phyloP scores from a whole-genome alignment of 2,329 filamentous ascomycete genomes.

The Emydomyces testavorans region DNA sequence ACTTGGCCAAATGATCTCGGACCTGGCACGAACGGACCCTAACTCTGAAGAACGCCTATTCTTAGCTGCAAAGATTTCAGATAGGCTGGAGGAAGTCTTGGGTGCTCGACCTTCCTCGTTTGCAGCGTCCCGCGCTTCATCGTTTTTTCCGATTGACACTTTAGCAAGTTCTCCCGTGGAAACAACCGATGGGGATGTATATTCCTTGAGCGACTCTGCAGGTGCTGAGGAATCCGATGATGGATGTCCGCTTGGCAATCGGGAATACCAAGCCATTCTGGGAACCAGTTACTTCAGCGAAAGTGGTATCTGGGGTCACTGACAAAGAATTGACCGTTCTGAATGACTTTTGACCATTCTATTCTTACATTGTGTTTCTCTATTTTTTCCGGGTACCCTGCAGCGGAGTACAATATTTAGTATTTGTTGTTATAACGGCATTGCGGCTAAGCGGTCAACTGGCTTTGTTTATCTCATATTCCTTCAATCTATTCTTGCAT shows the following conservation, averaged over 20 bases:
- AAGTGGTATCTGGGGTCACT: slow-evolving; percentile 14
- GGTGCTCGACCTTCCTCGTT: slow-evolving; percentile 10
- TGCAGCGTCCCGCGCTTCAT: slow-evolving; percentile 2
- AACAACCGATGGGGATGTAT: slow-evolving; percentile 12
- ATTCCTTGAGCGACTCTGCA: slow-evolving; percentile 14
- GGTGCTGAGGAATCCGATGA: slow-evolving; percentile 16
- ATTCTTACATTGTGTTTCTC: background rate
- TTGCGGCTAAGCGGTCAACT: slow-evolving; percentile 1
- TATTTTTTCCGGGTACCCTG: background rate
- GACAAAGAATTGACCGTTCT: slow-evolving; percentile 9
- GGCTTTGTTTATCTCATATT: background rate
- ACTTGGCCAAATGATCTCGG: slow-evolving; percentile 17
- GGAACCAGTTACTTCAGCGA: slow-evolving; percentile 13
- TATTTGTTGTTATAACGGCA: background rate
- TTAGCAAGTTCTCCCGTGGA: slow-evolving; percentile 15
- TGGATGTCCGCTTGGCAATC: slow-evolving; percentile 14
- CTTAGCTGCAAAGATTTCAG: slow-evolving; percentile 16
- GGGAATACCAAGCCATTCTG: slow-evolving; percentile 12
- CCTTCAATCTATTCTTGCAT: background rate
- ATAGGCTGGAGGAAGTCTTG: slow-evolving; percentile 17
- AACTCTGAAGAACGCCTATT: slow-evolving; percentile 15
- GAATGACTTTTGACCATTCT: background rate
- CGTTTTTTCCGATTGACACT: slow-evolving; percentile 8
- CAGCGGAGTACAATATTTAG: background rate
- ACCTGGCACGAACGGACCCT: slow-evolving; percentile 14